Conservation (phyloP, 2,329 filamentous ascomycete species). For the Penicillium vulpinum region DNA sequence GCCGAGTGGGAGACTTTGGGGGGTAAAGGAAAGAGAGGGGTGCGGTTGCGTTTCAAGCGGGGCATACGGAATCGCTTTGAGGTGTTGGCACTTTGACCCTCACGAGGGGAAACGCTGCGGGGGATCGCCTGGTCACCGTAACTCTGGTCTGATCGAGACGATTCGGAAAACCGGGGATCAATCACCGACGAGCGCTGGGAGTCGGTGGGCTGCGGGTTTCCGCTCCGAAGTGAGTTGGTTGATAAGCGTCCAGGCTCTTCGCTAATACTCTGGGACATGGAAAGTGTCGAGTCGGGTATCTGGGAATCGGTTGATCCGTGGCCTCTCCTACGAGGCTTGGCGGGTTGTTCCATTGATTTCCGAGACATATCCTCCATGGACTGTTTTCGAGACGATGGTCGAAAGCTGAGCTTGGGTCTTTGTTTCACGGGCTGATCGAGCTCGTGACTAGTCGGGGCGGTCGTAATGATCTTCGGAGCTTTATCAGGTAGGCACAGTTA, state of each 20-base stretch:
- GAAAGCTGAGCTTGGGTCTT: constrained; percentile 43
- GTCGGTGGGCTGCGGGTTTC: constrained; percentile 63
- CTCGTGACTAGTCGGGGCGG: constrained; percentile 73
- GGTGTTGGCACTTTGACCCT: constrained; percentile 56
- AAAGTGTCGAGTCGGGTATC: constrained; percentile 29
- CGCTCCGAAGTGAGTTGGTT: constrained; percentile 44
- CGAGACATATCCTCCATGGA: constrained; percentile 34
- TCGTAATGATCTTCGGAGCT: constrained; percentile 79
- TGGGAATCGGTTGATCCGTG: constrained; percentile 34
- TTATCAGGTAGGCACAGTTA: constrained; percentile 16
- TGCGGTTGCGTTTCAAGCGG: constrained; percentile 72
- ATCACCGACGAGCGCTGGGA: constrained; percentile 62
- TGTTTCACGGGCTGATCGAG: constrained; percentile 48
- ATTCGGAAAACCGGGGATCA: constrained; percentile 72
- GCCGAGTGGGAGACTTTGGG: constrained; percentile 55
- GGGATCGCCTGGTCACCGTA: constrained; percentile 64
- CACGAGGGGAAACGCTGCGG: constrained; percentile 62
- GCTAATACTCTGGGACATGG: constrained; percentile 55
- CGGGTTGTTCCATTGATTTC: constrained; percentile 16
- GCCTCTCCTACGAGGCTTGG: constrained; percentile 22
- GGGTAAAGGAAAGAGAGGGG: constrained; percentile 83
- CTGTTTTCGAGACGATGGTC: constrained; percentile 35
- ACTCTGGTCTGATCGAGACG: constrained; percentile 84
- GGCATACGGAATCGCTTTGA: constrained; percentile 79
- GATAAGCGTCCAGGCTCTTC: constrained; percentile 60